Conservation (phyloP, 495 filamentous ascomycete genomes). For the Podospora pseudocomata region DNA sequence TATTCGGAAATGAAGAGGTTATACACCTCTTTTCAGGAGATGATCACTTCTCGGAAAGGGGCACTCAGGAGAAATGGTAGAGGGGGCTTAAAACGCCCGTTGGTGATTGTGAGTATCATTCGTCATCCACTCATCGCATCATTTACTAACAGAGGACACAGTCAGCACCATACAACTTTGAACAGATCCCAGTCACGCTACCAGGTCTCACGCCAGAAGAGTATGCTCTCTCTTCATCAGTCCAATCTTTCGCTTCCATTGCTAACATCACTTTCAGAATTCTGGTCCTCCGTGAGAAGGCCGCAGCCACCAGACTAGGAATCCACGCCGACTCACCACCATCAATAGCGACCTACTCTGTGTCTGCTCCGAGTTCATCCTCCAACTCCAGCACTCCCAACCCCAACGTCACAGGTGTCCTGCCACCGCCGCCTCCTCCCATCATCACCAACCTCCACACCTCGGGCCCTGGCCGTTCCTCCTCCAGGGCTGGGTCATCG, state of each 20-base stretch:
- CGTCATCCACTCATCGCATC: background rate
- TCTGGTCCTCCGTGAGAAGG: constrained; percentile 41
- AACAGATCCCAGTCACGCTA: constrained; percentile 34
- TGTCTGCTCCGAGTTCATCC: background rate
- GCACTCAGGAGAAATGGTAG: background rate
- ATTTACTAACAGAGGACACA: constrained; percentile 23
- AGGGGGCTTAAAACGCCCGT: background rate
- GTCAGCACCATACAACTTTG: constrained; percentile 48
- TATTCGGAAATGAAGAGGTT: constrained; percentile 27
- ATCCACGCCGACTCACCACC: constrained; percentile 12
- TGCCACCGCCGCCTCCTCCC: background rate
- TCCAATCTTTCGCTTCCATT: constrained; percentile 2
- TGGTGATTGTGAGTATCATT: background rate
- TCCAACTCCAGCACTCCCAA: background rate
- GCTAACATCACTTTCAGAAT: constrained; percentile 23
- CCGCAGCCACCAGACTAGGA: constrained; percentile 36
- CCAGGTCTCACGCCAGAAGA: constrained; percentile 45
- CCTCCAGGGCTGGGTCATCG: constrained; percentile 6
- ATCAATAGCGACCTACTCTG: background rate
- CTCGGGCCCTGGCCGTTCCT: background rate
- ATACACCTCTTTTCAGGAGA: constrained; percentile 24
- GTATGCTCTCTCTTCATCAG: constrained; percentile 22
- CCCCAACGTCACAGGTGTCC: background rate
- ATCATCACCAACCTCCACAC: background rate
- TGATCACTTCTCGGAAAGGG: constrained; percentile 12